Evolutionary conservation across 2,329 filamentous ascomycete species (phyloP).

Genomic region (Tolypocladium sp.): DNA sequence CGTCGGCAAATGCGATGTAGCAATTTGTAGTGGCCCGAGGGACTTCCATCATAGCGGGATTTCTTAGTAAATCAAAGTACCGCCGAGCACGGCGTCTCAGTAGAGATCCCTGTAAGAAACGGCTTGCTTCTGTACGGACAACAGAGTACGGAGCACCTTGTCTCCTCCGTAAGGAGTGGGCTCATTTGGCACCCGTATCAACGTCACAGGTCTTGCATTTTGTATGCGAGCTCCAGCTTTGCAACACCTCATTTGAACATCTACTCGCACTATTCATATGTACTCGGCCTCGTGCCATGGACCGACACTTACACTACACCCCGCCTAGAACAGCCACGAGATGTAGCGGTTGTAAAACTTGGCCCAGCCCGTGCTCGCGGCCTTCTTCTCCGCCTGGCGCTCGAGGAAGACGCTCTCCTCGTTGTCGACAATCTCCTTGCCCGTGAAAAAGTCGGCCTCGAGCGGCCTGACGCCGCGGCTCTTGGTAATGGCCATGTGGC

Average conservation of each 20-base stretch:
- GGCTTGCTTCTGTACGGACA: too few relatives aligned
- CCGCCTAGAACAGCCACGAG: constrained; percentile 26
- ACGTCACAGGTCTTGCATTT: too few relatives aligned
- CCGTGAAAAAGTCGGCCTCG: constrained; percentile 60
- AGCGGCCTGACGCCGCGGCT: constrained; percentile 45
- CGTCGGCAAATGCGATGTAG: too few relatives aligned
- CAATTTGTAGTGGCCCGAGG: too few relatives aligned
- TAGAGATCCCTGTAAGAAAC: too few relatives aligned
- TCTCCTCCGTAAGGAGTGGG: too few relatives aligned
- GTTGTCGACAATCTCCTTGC: constrained; percentile 64
- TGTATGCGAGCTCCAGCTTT: too few relatives aligned
- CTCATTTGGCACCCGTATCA: too few relatives aligned
- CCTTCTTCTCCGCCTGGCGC: constrained; percentile 17
- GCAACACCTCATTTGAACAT: background rate
- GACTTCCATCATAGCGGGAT: too few relatives aligned
- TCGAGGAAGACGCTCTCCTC: constrained; percentile 63
- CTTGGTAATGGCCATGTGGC: constrained; percentile 52
- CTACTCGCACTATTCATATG: background rate
- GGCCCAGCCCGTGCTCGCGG: constrained; percentile 13
- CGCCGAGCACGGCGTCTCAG: too few relatives aligned
- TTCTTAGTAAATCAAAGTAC: too few relatives aligned
- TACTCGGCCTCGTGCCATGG: background rate
- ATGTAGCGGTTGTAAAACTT: constrained; percentile 29
- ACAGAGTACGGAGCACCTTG: too few relatives aligned
- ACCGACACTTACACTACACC: background rate